Evolutionary conservation across 2,329 filamentous ascomycete species (phyloP), one percentile per base, ranked within the genome.

Genomic region (Purpureocillium takamizusanense): DNA sequence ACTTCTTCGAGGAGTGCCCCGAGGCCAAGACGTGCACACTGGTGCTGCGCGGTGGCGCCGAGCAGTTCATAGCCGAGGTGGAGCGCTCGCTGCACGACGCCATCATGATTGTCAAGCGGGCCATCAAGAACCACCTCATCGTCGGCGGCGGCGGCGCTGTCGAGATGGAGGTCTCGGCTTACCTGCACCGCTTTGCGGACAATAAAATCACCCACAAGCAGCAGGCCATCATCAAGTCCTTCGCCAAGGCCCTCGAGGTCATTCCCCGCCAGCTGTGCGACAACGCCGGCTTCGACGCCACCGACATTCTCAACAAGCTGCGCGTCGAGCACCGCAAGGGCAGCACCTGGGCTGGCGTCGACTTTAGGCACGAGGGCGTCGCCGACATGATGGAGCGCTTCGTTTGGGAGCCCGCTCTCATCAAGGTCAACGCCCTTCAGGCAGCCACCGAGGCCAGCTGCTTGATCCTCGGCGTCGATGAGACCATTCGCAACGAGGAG

Each of bases 101-200:
- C 52, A 97, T 98, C 66, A 98, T 98, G 92, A 95, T 98, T 55
- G 92, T 98, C 58, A 97, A 97, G 78, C 88, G 94, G 45, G 87
- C 92, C 21, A 87, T 97, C 64, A 87, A 86, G 70, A 94, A 97
- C 72, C 83, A 83, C 57, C 85, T 78, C 58, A 95, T 98, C 49
- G 92, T 98, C 18, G 92, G 89, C 33, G 92, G 92, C 53, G 92
- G 92, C 52, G 92, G 92, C 59, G 90, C 92, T 14, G 81, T 75
- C 53, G 92, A 98, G 72, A 97, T 98, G 90, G 92, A 97, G 62
- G 65, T 97, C 37, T 95, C 89, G 7, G 84, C 88, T 30, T 94
- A 95, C 66, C 78, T 98, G 46, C 89, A 95, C 71, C 75, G 77
- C 51, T 95, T 84, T 55, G 92, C 94, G 47, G 90, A 97, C 69